Evolutionary conservation across 805 yeast species (phyloP), one percentile per base, ranked within the genome.

Genomic region (Monosporozyma aquatica): DNA sequence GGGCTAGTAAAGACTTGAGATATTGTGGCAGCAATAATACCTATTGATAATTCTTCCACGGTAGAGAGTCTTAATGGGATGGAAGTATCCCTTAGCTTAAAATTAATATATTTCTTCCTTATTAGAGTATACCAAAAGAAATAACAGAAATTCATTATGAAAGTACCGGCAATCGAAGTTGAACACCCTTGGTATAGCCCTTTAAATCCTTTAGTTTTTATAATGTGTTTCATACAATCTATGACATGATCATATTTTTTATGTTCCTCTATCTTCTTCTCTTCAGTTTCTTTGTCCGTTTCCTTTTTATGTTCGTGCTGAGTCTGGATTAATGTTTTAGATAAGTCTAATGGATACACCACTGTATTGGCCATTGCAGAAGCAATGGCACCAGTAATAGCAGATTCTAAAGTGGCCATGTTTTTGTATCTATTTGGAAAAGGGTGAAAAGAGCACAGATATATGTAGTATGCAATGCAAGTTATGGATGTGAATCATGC

Each of bases 91-190:
- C n/a, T 18, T 37, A 37, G n/a, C 13, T 41, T 41, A 28, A 41
- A 35, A 14, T 27, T 34, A 29, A 73, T 69, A 61, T 76, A 80
- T 14, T 71, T 62, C 41, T 72, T 70, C 47, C 85, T 75, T 14
- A 84, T 77, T 32, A 82, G 64, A 5, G 87, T 79, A 62, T 86
- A 86, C 92, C 94, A 86, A 62, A 84, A 86, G 61, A 86, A 86
- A 61, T 86, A 86, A 24, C 86, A 79, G 57, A 86, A 86, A 52
- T 80, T 82, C 56, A 83, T 85, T 7, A 82, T 76, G 2, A 89
- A 87, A 9, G 80, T 75, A 2, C 87, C 87, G 15, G 80, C 53
- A 33, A 84, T 63, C 1, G 84, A 74, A 1, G 87, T 78, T 2
- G 75, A 63, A 37, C 85, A 61, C 1, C 95, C 95, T 48, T 74